Evolutionary conservation across 2,329 filamentous ascomycete species (phyloP), one percentile per base, ranked within the genome.

Genomic region (Stylonectria norvegica): DNA sequence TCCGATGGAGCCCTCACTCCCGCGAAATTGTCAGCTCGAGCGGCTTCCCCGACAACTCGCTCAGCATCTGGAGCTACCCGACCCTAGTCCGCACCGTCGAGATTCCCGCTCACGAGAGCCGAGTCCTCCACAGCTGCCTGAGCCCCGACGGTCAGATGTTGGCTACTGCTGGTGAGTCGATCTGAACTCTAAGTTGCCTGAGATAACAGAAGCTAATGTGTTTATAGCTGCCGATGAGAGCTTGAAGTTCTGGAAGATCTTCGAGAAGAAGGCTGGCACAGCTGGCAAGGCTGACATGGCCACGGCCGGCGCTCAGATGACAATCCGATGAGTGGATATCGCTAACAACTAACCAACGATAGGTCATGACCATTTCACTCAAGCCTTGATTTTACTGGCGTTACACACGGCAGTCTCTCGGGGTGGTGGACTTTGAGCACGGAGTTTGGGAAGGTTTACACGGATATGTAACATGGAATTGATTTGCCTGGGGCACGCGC

Each of bases 221-320:
- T 25, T 34, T 30, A 11, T 36, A 81, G 87, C 91, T 56, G 90
- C 91, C 25, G 93, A 98, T 59, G 93, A 98, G 76, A 91, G 85
- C 62, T 77, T 98, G 67, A 98, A 98, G 74, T 98, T 98, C 78
- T 98, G 93, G 93, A 98, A 98, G 82, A 78, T 98, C 57, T 98
- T 98, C 61, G 93, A 98, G 78, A 96, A 95, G 80, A 97, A 96
- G 80, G 75, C 90, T 14, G 89, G 89, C 40, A 73, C 78, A 43
- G 84, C 84, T 35, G 79, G 78, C 67, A 91, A 91, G 72, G 89
- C 86, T 40, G 82, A 87, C 59, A 85, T 91, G 76, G 82, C 82
- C 63, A 96, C 95, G 82, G n/a, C n/a, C n/a, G n/a, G n/a, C n/a
- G n/a, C n/a, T n/a, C 88, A 91, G 67, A 95, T 95, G 86, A 96